Percentiles rank a stretch among this genome's conserved stretches.
These are phyloP conservation scores for Capsicum chinense DNA, from an alignment of 257 asterid genomes.

Conservation along the genomic window DNA sequence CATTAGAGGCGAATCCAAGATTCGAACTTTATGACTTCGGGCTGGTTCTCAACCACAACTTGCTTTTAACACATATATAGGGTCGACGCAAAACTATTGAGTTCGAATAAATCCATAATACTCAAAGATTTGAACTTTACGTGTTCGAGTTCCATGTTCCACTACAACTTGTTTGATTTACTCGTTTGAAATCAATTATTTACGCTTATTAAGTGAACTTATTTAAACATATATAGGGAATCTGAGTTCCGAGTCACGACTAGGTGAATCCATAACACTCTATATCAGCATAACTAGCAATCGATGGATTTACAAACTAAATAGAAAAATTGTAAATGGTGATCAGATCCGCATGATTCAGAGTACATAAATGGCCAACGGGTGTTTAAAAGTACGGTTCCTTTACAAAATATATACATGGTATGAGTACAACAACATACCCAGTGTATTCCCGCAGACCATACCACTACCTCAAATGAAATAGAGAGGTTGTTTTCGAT, in stretches of 20 bases:
- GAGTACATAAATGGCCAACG: background rate
- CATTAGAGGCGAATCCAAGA: background rate
- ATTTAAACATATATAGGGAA: background rate
- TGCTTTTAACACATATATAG: background rate
- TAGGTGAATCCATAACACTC: background rate
- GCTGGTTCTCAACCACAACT: background rate
- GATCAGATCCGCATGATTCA: background rate
- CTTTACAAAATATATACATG: background rate
- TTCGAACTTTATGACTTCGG: background rate
- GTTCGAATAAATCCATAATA: background rate
- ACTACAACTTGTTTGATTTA: background rate
- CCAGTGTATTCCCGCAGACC: too few relatives aligned
- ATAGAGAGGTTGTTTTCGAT: too few relatives aligned
- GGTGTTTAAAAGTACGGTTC: background rate
- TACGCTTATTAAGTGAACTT: background rate
- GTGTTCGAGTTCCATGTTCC: background rate
- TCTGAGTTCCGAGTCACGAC: too few relatives aligned
- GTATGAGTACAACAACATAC: background rate
- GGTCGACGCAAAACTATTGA: background rate
- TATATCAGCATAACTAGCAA: background rate
- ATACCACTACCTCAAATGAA: too few relatives aligned
- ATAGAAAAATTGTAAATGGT: background rate
- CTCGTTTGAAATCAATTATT: background rate
- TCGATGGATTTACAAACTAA: background rate
- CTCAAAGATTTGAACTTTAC: background rate